A percentile compares a stretch with the other conserved stretches of the same genome.
Evolutionary conservation across 139 green algal genomes (phyloP).

Genomic region (Eudorina sp.): DNA sequence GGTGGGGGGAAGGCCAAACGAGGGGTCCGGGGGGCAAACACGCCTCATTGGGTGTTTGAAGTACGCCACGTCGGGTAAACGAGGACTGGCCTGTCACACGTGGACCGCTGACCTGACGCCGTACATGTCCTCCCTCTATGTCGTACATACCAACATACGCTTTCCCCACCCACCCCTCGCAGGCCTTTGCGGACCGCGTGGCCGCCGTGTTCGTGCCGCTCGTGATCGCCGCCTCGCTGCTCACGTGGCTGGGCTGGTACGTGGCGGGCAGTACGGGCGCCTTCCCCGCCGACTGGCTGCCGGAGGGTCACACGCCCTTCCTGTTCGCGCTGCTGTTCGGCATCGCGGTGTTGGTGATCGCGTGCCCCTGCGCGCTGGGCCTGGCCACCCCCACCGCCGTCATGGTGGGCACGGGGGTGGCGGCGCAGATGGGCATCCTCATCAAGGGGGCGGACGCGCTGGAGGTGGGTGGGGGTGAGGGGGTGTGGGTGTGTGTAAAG

Average conservation of each 20-base stretch:
- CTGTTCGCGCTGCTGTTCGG: conserved; percentile 95
- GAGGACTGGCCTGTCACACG: too few species aligned
- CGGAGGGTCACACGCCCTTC: conserved; percentile 84
- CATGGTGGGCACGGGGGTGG: conserved; percentile 95
- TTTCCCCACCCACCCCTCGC: conserved; percentile 6
- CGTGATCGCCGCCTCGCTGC: conserved; percentile 83
- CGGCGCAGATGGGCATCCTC: conserved; percentile 88
- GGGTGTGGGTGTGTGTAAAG: background rate
- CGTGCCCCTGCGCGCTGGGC: conserved; percentile 96
- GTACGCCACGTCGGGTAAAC: too few species aligned
- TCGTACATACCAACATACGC: too few species aligned
- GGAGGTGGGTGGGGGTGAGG: conserved; percentile 13
- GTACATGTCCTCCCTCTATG: too few species aligned
- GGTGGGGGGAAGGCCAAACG: too few species aligned
- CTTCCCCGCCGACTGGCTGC: conserved; percentile 81
- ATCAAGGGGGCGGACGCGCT: conserved; percentile 89
- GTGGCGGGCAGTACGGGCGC: conserved; percentile 31
- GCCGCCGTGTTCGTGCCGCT: conserved; percentile 92
- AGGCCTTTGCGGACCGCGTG: conserved; percentile 88
- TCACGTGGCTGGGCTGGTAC: conserved; percentile 87
- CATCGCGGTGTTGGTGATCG: conserved; percentile 97
- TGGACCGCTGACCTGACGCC: too few species aligned
- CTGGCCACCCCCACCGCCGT: conserved; percentile 98
- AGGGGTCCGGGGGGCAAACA: too few species aligned
- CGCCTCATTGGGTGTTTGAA: too few species aligned